Percentiles rank a stretch among this genome's conserved stretches.
These are phyloP conservation scores for Orychophragmus violaceus DNA, from an alignment of 345 rosid species.

Conservation along the genomic window DNA sequence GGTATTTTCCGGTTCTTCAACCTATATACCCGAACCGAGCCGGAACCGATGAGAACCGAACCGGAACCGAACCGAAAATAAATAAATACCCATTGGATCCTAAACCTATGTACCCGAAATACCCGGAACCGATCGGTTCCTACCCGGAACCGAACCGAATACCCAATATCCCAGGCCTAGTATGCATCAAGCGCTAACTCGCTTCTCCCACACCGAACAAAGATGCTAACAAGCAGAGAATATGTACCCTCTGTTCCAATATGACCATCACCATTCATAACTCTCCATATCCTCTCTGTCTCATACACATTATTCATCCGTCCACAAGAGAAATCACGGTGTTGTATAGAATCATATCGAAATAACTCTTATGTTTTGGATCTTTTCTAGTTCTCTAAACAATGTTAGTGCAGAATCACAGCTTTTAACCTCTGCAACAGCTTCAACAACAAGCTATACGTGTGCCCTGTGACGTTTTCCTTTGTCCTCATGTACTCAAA, in stretches of 20 bases:
- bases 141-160: too few species aligned
- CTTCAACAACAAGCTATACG: slow-evolving; percentile 62
- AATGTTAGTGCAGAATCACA: slow-evolving; percentile 48
- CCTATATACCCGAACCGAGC: too few species aligned
- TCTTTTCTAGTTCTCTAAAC: slow-evolving; percentile 48
- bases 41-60: too few species aligned
- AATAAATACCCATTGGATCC: too few species aligned
- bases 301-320: slow-evolving; percentile 44
- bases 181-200: slow-evolving; percentile 71
- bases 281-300: slow-evolving; percentile 58
- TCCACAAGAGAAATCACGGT: slow-evolving; percentile 70
- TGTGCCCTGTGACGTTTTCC: slow-evolving; percentile 50
- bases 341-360: slow-evolving; percentile 68
- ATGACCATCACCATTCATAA: slow-evolving; percentile 50
- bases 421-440: slow-evolving; percentile 46
- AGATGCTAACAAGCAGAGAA: slow-evolving; percentile 58
- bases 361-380: slow-evolving; percentile 26
- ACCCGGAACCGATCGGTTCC: too few species aligned
- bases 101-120: too few species aligned
- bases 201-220: slow-evolving; percentile 52
- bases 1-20: too few species aligned
- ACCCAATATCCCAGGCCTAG: too few species aligned
- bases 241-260: slow-evolving; percentile 59
- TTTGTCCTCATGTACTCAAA: slow-evolving; percentile 50
- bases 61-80: too few species aligned